Percentiles rank a stretch among this genome's conserved stretches.
phyloP scores from a whole-genome alignment of 352 stramenopile genomes.

The Phytophthora capsici region DNA sequence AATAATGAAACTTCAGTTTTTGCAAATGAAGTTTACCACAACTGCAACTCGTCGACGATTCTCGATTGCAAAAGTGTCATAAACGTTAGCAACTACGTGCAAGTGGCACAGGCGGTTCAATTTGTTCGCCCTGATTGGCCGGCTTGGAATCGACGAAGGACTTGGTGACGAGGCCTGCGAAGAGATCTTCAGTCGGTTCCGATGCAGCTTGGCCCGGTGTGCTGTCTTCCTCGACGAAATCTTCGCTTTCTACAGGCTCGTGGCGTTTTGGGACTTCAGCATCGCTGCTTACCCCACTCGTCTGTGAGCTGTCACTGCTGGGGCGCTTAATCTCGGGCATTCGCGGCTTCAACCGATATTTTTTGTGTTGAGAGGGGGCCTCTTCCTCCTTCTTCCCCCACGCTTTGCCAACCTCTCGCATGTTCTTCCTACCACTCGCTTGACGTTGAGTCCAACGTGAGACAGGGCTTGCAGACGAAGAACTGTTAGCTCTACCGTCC shows the following conservation, averaged over 20 bases:
- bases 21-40: conserved; percentile 8
- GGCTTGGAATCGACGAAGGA: conserved; percentile 11
- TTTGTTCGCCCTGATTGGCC: conserved; percentile 1
- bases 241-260: background rate
- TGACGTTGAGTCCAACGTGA: conserved; percentile 38
- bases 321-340: conserved; percentile 34
- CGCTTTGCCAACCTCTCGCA: conserved; percentile 22
- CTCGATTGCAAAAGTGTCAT: conserved; percentile 5
- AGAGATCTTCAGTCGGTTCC: conserved; percentile 34
- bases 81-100: conserved; percentile 24
- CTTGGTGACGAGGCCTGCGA: conserved; percentile 48
- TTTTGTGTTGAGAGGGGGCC: background rate
- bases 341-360: conserved; percentile 34
- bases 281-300: conserved; percentile 30
- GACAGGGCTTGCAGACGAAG: conserved; percentile 6
- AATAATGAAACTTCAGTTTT: conserved; percentile 12
- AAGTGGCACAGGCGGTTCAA: background rate
- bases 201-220: conserved; percentile 11
- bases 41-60: conserved; percentile 5
- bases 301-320: conserved; percentile 21
- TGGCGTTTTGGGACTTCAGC: conserved; percentile 1
- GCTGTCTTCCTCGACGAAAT: conserved; percentile 28
- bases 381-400: conserved; percentile 26
- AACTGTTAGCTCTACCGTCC: conserved; percentile 1
- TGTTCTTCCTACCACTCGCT: conserved; percentile 23